These are phyloP conservation scores for Musa troglodytarum DNA, from an alignment of 176 grass and related monocot species.

Conservation along the genomic window DNA sequence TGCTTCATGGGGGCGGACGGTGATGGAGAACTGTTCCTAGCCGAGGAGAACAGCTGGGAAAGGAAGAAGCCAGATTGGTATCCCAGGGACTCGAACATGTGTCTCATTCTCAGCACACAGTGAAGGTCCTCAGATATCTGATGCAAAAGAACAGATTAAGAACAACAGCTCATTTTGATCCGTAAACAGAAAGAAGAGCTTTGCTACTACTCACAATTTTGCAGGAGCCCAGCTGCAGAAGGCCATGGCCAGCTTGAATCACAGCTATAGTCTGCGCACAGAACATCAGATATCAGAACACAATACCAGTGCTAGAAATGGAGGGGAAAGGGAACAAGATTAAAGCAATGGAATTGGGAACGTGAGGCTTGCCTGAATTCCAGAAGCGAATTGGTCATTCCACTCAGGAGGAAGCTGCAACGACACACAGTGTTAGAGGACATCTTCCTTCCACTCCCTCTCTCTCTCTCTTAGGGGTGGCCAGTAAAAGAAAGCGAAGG, in stretches of 20 bases:
- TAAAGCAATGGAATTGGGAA: not conserved
- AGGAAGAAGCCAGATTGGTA: constrained; percentile 97
- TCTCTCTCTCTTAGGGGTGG: not conserved
- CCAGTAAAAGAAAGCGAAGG: not conserved
- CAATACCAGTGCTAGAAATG: not conserved
- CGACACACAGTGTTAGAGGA: no score
- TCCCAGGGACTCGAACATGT: constrained; percentile 94
- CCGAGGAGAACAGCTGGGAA: constrained; percentile 90
- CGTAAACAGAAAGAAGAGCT: not conserved
- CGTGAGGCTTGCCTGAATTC: constrained; percentile 58
- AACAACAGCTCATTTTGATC: not conserved
- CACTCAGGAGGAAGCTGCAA: constrained; percentile 97
- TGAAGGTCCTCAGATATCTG: constrained; percentile 96
- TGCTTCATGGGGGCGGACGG: constrained; percentile 60
- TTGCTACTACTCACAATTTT: constrained; percentile 66
- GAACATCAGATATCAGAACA: not conserved
- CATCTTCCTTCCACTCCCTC: not conserved
- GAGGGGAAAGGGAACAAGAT: not conserved
- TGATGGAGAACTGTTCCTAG: constrained; percentile 37
- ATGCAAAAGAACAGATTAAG: not conserved
- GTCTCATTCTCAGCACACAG: constrained; percentile 91
- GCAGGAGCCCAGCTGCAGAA: constrained; percentile 88
- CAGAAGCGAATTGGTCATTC: constrained; percentile 93
- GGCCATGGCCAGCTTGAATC: constrained; percentile 98
- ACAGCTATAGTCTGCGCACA: constrained; percentile 77